These are phyloP conservation scores for Bacidia rubella DNA, from an alignment of 495 filamentous ascomycete genomes.

Conservation along the genomic window DNA sequence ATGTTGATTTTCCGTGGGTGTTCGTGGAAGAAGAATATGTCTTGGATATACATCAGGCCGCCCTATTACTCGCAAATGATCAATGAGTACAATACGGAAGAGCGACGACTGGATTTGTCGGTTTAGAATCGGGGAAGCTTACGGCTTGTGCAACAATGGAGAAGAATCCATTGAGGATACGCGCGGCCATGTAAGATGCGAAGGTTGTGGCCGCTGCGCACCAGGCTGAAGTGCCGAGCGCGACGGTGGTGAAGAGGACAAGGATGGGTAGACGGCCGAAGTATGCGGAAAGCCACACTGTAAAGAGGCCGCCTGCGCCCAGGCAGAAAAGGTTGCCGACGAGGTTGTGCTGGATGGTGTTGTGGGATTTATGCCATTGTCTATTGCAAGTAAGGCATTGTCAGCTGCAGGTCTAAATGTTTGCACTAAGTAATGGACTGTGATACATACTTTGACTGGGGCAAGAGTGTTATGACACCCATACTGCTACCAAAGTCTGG, in stretches of 20 bases:
- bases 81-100: too few relatives aligned
- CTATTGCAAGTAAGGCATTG: neutral
- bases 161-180: conserved; percentile 52
- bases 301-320: conserved; percentile 41
- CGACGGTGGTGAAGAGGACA: conserved; percentile 41
- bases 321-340: conserved; percentile 47
- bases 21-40: conserved; percentile 55
- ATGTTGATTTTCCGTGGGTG: conserved; percentile 50
- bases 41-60: conserved; percentile 50
- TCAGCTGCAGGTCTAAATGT: neutral
- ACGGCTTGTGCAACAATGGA: conserved; percentile 39
- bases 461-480: conserved; percentile 39
- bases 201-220: conserved; percentile 40
- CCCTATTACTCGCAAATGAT: conserved; percentile 23
- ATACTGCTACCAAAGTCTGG: conserved; percentile 43
- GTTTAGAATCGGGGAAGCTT: neutral
- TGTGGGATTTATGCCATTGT: conserved; percentile 24
- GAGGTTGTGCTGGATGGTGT: conserved; percentile 39
- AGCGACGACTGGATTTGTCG: too few relatives aligned
- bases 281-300: conserved; percentile 40
- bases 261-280: conserved; percentile 47
- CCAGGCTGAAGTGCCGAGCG: conserved; percentile 37
- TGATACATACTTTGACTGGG: conserved; percentile 31
- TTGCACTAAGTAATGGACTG: neutral
- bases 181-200: conserved; percentile 42